These are phyloP conservation scores for Colletotrichum zoysiae DNA, from an alignment of 2,329 filamentous ascomycete species.

Conservation along the genomic window DNA sequence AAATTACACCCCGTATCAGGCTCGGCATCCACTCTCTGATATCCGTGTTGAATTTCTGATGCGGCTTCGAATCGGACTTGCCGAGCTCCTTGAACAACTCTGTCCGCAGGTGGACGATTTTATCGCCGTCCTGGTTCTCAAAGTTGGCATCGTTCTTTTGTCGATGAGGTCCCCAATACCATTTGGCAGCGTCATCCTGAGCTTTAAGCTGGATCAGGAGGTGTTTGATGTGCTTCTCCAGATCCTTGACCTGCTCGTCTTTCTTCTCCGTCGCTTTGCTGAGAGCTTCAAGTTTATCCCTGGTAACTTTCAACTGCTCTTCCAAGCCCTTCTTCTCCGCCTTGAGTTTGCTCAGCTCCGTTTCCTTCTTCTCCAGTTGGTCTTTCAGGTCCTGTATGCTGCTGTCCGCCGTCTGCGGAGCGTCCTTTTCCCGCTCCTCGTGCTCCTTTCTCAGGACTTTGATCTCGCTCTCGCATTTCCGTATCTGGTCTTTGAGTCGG, in stretches of 20 bases:
- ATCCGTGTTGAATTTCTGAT: not conserved
- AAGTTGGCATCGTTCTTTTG: not conserved
- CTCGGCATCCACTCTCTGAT: not conserved
- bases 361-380: constrained; percentile 7
- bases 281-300: not conserved
- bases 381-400: not conserved
- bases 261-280: not conserved
- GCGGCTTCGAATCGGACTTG: not conserved
- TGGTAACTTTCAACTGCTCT: not conserved
- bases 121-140: not conserved
- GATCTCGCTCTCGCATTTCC: not conserved
- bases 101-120: constrained; percentile 2
- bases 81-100: constrained; percentile 14
- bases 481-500: not conserved
- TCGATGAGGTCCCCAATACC: constrained; percentile 1
- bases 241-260: not conserved
- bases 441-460: not conserved
- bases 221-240: not conserved
- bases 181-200: constrained; percentile 15
- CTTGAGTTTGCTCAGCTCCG: constrained; percentile 9
- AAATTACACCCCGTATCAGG: constrained; percentile 1
- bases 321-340: constrained; percentile 11
- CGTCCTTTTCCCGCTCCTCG: not conserved
- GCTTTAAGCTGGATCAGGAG: constrained; percentile 22
- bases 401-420: not conserved